Base-by-base conservation (phyloP, 2,329 filamentous ascomycete species). In the Colletotrichum higginsianum region DNA sequence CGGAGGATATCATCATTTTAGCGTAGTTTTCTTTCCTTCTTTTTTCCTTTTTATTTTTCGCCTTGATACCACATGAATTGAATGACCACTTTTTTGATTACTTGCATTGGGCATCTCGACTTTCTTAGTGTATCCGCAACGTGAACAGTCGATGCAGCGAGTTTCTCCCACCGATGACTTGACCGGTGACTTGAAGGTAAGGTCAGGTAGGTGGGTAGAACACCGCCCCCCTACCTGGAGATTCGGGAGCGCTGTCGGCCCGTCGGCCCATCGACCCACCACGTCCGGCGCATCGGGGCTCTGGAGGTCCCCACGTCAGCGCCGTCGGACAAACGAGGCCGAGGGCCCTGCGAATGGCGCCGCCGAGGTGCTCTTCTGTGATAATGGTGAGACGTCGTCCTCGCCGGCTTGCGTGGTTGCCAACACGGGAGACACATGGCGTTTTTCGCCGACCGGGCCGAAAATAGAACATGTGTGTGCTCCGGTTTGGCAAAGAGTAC, bases 11-110 rank as follows among this genome's bases (percentile, higher is more conserved):
- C 67, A 46, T 70, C 69, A 60, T 38, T 11, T 64, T 68, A 72
- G 65, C 69, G 56, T 68, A 71, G 65, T 58, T 44, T 26, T 71
- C 49, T 62, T 3, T 11, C 4, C 30, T 18, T 1, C 5, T 30
- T 12, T 53, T 3, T 18, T 53, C 0, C 8, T 1, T 53, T 15
- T 12, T 18, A 12, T 21, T 9, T 9, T n/a, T 40, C 50, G 44
- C 60, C 46, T 72, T 72, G 69, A 72, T 72, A 72, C 69, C 65
- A 72, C 65, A 72, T 64, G 65, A 72, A 26, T 46, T 71, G 47
- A 69, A 69, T 72, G 57, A 68, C 63, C 7, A 18, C 23, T 56
- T 68, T 47, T 11, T 40, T 55, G 11, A 64, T 13, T 40, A 53
- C 5, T 11, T 23, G 6, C 11, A n/a, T 9, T 8, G 26, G 5